These are phyloP conservation scores for Penicillium steckii DNA, from an alignment of 495 filamentous ascomycete genomes.

Conservation along the genomic window DNA sequence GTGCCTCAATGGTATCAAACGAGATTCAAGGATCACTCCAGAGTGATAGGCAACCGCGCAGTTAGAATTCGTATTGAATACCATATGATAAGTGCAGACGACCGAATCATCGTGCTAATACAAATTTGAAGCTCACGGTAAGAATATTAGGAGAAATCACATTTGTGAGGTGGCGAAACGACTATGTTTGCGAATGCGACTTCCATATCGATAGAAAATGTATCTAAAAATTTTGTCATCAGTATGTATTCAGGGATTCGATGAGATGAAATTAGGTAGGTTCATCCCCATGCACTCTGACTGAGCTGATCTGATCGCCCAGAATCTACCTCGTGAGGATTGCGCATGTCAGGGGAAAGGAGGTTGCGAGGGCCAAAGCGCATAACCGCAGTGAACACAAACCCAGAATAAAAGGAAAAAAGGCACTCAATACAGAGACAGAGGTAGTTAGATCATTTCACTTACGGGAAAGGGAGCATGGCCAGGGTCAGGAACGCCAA, in stretches of 20 bases:
- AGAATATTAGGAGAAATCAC: conserved; percentile 11
- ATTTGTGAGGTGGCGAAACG: conserved; percentile 47
- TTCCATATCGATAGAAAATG: conserved; percentile 64
- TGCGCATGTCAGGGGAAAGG: conserved; percentile 10
- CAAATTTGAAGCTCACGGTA: too few relatives aligned
- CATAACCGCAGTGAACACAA: background rate
- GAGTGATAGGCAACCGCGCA: too few relatives aligned
- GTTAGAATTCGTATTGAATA: background rate
- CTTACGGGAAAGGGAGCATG: conserved; percentile 69
- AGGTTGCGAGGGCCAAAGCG: conserved; percentile 13
- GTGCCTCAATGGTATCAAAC: too few relatives aligned
- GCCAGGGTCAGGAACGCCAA: conserved; percentile 67
- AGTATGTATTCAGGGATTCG: background rate
- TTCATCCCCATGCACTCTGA: background rate
- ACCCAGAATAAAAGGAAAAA: background rate
- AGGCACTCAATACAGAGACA: too few relatives aligned
- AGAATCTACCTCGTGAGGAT: background rate
- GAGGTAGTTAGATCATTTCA: conserved; percentile 16
- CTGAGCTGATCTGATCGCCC: background rate
- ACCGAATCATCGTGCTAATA: background rate
- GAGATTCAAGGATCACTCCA: too few relatives aligned
- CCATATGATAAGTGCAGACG: background rate
- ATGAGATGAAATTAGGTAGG: background rate
- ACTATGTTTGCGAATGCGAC: conserved; percentile 50
- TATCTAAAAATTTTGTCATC: conserved; percentile 33